Evolutionary conservation across 2,329 filamentous ascomycete species (phyloP).

Genomic region (Fonsecaea pedrosoi): DNA sequence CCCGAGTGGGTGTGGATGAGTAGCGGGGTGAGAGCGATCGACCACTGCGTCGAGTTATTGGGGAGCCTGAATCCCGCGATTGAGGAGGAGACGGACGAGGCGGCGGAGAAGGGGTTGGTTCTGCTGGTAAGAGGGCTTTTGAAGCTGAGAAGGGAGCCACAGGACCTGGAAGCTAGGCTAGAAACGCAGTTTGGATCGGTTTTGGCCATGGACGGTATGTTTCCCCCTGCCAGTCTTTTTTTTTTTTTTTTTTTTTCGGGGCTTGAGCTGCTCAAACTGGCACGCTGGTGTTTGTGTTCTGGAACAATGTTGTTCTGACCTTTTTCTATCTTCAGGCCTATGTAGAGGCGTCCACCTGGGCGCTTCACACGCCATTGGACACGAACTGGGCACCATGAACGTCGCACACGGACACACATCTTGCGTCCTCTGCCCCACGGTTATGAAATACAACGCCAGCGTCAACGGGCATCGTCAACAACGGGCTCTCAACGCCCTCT

Average conservation of each 20-base stretch:
- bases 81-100: slow-evolving; percentile 27
- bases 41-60: slow-evolving; percentile 44
- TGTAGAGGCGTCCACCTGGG: slow-evolving; percentile 25
- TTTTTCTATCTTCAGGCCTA: slow-evolving; percentile 7
- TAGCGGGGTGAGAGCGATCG: slow-evolving; percentile 42
- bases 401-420: slow-evolving; percentile 25
- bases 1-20: slow-evolving; percentile 43
- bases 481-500: slow-evolving; percentile 26
- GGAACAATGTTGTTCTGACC: no score
- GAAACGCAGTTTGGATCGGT: slow-evolving; percentile 40
- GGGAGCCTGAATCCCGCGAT: slow-evolving; percentile 32
- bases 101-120: slow-evolving; percentile 39
- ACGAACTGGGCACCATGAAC: slow-evolving; percentile 27
- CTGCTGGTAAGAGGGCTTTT: slow-evolving; percentile 40
- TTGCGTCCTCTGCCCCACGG: slow-evolving; percentile 21
- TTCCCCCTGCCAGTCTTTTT: no score
- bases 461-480: slow-evolving; percentile 25
- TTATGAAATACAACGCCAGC: slow-evolving; percentile 26
- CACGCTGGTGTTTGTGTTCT: no score
- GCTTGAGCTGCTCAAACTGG: no score
- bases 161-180: slow-evolving; percentile 36
- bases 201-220: slow-evolving; percentile 26
- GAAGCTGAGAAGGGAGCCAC: slow-evolving; percentile 39
- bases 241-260: no score
- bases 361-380: slow-evolving; percentile 24